These are phyloP conservation scores for Trypanosoma grayi DNA, from an alignment of 208 protist species.

Conservation along the genomic window DNA sequence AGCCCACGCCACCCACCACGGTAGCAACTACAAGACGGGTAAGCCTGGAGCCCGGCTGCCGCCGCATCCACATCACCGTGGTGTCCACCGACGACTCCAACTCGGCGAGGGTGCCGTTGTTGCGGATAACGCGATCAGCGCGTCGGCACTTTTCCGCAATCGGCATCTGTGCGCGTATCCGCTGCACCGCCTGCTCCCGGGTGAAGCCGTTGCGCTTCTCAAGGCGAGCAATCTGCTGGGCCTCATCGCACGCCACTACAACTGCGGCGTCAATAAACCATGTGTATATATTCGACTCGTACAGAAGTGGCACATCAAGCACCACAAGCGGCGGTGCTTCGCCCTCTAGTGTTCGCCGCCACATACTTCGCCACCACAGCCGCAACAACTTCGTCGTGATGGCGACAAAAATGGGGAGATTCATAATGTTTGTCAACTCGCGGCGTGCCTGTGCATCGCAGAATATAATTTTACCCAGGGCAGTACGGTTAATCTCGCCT, in stretches of 20 bases:
- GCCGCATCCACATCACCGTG: slow-evolving; percentile 66
- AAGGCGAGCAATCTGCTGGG: slow-evolving; percentile 64
- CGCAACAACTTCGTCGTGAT: slow-evolving; percentile 52
- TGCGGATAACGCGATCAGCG: slow-evolving; percentile 77
- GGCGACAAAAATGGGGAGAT: slow-evolving; percentile 66
- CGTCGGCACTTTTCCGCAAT: slow-evolving; percentile 53
- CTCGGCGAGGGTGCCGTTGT: slow-evolving; percentile 39
- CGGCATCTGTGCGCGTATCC: slow-evolving; percentile 80
- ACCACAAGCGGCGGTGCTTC: slow-evolving; percentile 43
- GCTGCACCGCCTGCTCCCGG: slow-evolving; percentile 44
- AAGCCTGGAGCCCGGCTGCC: slow-evolving; percentile 35
- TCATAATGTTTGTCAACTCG: slow-evolving; percentile 73
- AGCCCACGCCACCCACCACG: slow-evolving; percentile 6
- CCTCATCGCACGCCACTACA: slow-evolving; percentile 67
- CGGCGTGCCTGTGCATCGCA: slow-evolving; percentile 46
- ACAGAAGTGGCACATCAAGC: slow-evolving; percentile 86
- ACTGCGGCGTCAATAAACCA: slow-evolving; percentile 64
- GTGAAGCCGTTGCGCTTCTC: slow-evolving; percentile 44
- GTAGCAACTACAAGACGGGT: slow-evolving; percentile 30
- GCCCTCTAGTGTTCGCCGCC: not conserved
- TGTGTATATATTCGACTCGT: slow-evolving; percentile 78
- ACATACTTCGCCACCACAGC: slow-evolving; percentile 56
- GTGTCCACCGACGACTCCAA: slow-evolving; percentile 34
- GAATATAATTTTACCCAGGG: slow-evolving; percentile 79
- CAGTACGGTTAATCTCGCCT: slow-evolving; percentile 60